These are phyloP conservation scores for Musa troglodytarum DNA, from an alignment of 176 grass and related monocot genomes.

Conservation along the genomic window DNA sequence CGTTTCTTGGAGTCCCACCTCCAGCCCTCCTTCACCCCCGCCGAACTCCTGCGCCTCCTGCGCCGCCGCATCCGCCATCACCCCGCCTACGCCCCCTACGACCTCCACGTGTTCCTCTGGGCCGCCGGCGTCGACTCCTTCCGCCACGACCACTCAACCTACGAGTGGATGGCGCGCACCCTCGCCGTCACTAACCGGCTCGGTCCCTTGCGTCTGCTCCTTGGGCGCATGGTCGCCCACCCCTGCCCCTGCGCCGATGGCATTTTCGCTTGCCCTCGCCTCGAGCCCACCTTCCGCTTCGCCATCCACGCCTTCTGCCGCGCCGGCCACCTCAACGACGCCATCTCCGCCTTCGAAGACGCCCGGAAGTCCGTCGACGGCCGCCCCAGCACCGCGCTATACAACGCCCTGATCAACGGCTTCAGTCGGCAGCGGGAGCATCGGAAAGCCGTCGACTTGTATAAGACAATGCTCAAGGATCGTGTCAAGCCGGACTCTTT, in stretches of 20 bases:
- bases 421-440: not conserved
- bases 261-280: slow-evolving; percentile 6
- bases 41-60: slow-evolving; percentile 2
- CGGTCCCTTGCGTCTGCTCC: not conserved
- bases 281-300: slow-evolving; percentile 6
- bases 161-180: slow-evolving; percentile 7
- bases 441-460: slow-evolving; percentile 1
- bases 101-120: slow-evolving; percentile 1
- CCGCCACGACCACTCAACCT: slow-evolving; percentile 10
- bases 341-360: slow-evolving; percentile 4
- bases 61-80: not conserved
- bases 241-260: slow-evolving; percentile 10
- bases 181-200: slow-evolving; percentile 1
- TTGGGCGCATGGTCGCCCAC: not conserved
- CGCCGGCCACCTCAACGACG: not conserved
- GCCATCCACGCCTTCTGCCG: slow-evolving; percentile 6
- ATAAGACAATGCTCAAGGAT: slow-evolving; percentile 2
- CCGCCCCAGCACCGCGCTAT: not conserved
- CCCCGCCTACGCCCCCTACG: slow-evolving; percentile 6
- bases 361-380: slow-evolving; percentile 1
- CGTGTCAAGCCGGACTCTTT: slow-evolving; percentile 4
- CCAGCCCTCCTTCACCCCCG: not conserved
- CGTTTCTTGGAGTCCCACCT: slow-evolving; percentile 8
- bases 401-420: not conserved
- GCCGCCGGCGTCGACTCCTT: slow-evolving; percentile 5